Evolutionary conservation across 805 yeast genomes (phyloP).

Genomic region (Wickerhamiella azyma): DNA sequence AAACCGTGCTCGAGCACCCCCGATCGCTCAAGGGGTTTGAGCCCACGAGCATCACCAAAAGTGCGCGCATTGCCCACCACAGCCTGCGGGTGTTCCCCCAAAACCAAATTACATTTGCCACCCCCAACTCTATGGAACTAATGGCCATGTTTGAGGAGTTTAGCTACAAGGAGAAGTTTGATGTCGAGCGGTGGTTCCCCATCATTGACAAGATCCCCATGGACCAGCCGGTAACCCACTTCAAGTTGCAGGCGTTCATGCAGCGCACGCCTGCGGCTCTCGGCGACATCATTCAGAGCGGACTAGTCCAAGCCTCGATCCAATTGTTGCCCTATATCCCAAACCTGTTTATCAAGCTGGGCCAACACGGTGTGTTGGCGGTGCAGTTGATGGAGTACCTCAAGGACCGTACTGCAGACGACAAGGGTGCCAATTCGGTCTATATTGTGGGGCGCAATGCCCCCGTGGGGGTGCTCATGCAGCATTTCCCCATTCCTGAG

Average conservation of each 20-base stretch:
- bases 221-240: slow-evolving; percentile 24
- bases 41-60: slow-evolving; percentile 64
- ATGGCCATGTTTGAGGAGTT: slow-evolving; percentile 40
- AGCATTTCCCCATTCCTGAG: slow-evolving; percentile 39
- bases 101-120: slow-evolving; percentile 32
- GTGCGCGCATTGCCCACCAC: slow-evolving; percentile 33
- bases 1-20: slow-evolving; percentile 24
- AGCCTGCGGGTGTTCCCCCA: slow-evolving; percentile 36
- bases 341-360: slow-evolving; percentile 51
- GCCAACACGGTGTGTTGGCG: slow-evolving; percentile 44
- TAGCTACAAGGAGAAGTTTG: slow-evolving; percentile 30
- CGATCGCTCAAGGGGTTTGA: slow-evolving; percentile 35
- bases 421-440: slow-evolving; percentile 15
- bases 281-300: slow-evolving; percentile 23
- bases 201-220: slow-evolving; percentile 45
- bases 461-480: slow-evolving; percentile 42
- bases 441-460: slow-evolving; percentile 15
- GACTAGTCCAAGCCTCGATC: slow-evolving; percentile 47
- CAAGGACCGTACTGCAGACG: slow-evolving; percentile 19
- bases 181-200: slow-evolving; percentile 63
- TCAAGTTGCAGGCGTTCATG: slow-evolving; percentile 18
- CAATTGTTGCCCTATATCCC: slow-evolving; percentile 66
- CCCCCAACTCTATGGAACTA: slow-evolving; percentile 62
- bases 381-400: slow-evolving; percentile 27
- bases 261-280: slow-evolving; percentile 18